Evolutionary conservation across 139 green algal species (phyloP).

Genomic region (Micractinium sp.): DNA sequence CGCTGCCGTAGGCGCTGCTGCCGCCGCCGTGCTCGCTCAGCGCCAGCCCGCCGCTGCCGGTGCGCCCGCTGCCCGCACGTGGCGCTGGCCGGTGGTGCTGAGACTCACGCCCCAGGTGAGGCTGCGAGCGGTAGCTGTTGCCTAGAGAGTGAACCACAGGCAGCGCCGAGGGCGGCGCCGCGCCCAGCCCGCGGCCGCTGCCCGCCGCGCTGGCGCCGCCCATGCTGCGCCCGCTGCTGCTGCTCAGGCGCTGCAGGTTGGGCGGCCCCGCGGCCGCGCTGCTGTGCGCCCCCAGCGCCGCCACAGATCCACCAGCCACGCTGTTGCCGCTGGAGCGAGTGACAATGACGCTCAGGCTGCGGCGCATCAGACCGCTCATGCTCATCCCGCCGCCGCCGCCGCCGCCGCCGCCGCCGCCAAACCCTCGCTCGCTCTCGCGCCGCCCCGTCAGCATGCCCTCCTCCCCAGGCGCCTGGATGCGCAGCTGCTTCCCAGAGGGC

Average conservation of each 20-base stretch:
- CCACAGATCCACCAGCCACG: background rate
- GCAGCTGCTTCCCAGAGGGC: background rate
- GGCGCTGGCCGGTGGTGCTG: background rate
- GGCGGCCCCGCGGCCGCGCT: background rate
- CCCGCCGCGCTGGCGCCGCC: conserved; percentile 18
- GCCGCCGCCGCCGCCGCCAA: too few species aligned
- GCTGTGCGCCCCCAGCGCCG: background rate
- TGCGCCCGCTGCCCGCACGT: conserved; percentile 21
- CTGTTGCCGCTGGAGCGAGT: background rate
- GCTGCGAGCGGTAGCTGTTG: background rate
- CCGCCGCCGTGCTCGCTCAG: background rate
- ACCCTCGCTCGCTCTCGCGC: background rate
- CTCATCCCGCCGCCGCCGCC: background rate
- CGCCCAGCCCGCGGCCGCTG: background rate
- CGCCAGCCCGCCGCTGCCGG: background rate
- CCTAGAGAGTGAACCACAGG: background rate
- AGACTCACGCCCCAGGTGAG: background rate
- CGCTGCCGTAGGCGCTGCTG: background rate
- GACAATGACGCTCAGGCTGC: conserved; percentile 14
- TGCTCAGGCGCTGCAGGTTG: conserved; percentile 8
- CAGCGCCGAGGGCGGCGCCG: background rate
- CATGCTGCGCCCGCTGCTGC: conserved; percentile 30
- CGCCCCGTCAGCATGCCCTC: background rate
- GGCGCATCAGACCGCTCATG: conserved; percentile 1
- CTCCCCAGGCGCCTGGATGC: background rate